Evolutionary conservation across 495 filamentous ascomycete species (phyloP).

Genomic region (Podospora bellae-mahoneyi): DNA sequence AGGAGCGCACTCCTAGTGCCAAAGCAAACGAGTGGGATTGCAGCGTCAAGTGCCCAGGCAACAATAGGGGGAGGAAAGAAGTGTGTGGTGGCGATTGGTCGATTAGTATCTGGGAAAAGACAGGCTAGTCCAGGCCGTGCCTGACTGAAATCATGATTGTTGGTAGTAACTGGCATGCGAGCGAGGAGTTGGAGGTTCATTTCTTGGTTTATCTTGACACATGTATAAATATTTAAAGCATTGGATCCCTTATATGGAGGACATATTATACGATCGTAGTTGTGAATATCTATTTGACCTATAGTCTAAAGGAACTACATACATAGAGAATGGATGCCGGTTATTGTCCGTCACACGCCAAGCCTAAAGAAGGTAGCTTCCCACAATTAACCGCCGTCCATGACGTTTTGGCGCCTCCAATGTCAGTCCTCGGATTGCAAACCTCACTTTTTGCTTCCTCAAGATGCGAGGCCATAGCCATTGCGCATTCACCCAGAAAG

Average conservation of each 20-base stretch:
- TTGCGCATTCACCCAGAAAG: constrained; percentile 19
- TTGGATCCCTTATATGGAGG: not conserved
- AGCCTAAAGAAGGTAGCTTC: not conserved
- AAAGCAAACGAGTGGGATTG: not conserved
- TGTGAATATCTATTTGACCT: too few relatives aligned
- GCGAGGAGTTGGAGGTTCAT: not conserved
- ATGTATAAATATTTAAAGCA: not conserved
- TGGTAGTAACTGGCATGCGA: not conserved
- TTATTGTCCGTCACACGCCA: not conserved
- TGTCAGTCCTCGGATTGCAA: not conserved
- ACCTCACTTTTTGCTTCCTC: not conserved
- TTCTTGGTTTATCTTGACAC: not conserved
- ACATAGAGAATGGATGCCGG: too few relatives aligned
- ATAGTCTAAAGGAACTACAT: too few relatives aligned
- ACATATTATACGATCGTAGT: too few relatives aligned
- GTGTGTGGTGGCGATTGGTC: not conserved
- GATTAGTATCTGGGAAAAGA: not conserved
- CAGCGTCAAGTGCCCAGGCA: not conserved
- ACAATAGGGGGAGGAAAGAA: not conserved
- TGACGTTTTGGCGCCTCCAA: not conserved
- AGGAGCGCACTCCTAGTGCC: not conserved
- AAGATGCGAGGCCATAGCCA: not conserved
- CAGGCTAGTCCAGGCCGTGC: not conserved
- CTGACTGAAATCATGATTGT: not conserved
- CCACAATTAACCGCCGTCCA: not conserved